Percentiles rank a stretch among this genome's conserved stretches.
These are phyloP conservation scores for Sphagnum contortum DNA, from an alignment of 225 moss, liverwort and hornwort species.

Conservation along the genomic window DNA sequence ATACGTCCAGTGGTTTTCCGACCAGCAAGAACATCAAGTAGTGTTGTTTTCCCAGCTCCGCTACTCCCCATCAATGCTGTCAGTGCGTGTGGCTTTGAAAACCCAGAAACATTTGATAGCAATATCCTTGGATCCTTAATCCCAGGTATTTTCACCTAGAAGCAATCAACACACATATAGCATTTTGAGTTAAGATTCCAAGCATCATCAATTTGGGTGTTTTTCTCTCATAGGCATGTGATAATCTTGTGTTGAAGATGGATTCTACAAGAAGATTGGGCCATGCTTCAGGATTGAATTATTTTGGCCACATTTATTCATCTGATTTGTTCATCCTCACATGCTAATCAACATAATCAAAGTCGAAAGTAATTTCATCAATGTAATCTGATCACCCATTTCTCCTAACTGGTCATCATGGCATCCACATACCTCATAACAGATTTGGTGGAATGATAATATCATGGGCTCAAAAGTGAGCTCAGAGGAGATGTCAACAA, in stretches of 20 bases:
- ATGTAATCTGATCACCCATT: too few relatives aligned
- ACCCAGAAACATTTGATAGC: constrained; percentile 77
- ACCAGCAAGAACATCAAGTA: constrained; percentile 82
- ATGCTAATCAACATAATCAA: neutral
- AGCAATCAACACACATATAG: constrained; percentile 1
- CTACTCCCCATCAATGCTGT: constrained; percentile 94
- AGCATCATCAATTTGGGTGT: too few relatives aligned
- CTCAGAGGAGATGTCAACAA: neutral
- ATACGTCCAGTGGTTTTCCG: constrained; percentile 70
- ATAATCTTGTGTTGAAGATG: too few relatives aligned
- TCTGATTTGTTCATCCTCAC: neutral
- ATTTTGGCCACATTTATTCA: too few relatives aligned
- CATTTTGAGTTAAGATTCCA: too few relatives aligned
- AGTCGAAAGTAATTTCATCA: neutral
- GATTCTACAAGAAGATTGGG: too few relatives aligned
- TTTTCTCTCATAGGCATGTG: too few relatives aligned
- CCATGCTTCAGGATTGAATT: too few relatives aligned
- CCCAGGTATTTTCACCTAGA: constrained; percentile 73
- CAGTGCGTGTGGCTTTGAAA: constrained; percentile 61
- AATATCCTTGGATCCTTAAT: constrained; percentile 63
- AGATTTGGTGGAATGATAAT: constrained; percentile 76
- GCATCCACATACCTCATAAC: constrained; percentile 38
- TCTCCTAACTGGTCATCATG: too few relatives aligned
- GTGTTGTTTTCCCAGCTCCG: constrained; percentile 82
- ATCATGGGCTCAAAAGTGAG: constrained; percentile 57